Evolutionary conservation across 176 grass and related monocot species (phyloP).

Genomic region (Urochloa ruziziensis): DNA sequence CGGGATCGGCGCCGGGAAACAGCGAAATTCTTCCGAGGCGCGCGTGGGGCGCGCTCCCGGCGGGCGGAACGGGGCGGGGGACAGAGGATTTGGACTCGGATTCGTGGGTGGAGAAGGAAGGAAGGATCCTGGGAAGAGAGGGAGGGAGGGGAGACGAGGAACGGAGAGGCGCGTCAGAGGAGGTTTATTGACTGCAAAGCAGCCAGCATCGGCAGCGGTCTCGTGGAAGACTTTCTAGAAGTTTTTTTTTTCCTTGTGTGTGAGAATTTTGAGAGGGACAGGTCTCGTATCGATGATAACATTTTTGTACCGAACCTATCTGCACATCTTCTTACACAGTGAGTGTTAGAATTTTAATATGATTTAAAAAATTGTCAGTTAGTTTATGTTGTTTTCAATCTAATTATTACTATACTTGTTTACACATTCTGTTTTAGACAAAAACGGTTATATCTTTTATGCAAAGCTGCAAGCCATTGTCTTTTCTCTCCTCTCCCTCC

Average conservation of each 20-base stretch:
- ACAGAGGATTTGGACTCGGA: neutral
- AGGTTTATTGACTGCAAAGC: slow-evolving; percentile 22
- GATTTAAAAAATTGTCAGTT: too few species aligned
- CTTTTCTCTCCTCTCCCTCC: too few species aligned
- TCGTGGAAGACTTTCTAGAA: slow-evolving; percentile 2
- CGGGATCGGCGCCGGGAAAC: neutral
- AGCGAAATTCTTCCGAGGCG: neutral
- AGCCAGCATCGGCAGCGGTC: neutral
- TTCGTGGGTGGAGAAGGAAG: neutral
- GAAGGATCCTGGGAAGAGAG: neutral
- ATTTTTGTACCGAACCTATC: too few species aligned
- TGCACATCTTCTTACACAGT: too few species aligned
- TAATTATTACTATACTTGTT: too few species aligned
- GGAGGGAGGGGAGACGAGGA: neutral
- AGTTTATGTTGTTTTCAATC: too few species aligned
- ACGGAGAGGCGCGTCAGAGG: neutral
- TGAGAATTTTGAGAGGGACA: neutral
- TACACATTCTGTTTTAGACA: too few species aligned
- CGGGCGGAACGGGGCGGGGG: neutral
- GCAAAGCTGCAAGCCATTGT: too few species aligned
- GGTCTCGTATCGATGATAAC: too few species aligned
- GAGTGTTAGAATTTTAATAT: too few species aligned
- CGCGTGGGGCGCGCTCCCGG: neutral
- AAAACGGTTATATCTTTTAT: too few species aligned
- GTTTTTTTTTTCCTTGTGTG: neutral